Conservation (phyloP, 768 basidiomycete species). For the Amanita brunnescens region DNA sequence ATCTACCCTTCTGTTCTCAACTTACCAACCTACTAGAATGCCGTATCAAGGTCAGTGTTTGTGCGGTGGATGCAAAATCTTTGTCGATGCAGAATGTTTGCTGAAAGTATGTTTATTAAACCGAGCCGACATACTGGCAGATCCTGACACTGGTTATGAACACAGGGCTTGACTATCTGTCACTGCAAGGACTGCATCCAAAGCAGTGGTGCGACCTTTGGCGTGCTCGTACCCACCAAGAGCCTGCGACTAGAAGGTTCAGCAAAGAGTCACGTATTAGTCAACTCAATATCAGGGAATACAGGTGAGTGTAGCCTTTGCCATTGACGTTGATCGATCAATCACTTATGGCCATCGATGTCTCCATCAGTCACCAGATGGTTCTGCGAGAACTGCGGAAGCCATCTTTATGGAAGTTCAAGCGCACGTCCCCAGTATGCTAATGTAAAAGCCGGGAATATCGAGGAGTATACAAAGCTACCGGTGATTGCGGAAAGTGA, state of each 20-base stretch:
- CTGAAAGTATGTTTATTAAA: not conserved
- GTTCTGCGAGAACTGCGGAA: no score
- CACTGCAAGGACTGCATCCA: constrained; percentile 4
- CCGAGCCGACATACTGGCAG: no score
- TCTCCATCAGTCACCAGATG: no score
- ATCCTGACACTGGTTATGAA: not conserved
- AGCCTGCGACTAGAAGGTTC: not conserved
- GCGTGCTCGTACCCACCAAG: not conserved
- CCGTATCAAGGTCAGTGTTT: not conserved
- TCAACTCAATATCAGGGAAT: not conserved
- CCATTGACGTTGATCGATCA: not conserved
- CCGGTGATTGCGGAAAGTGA: not conserved
- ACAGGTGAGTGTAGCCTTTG: not conserved
- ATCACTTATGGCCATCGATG: not conserved
- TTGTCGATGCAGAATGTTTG: not conserved
- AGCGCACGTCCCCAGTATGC: not conserved
- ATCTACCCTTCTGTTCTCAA: no score
- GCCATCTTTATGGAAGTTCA: not conserved
- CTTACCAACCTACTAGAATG: not conserved
- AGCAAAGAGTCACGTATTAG: not conserved
- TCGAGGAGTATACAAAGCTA: constrained; percentile 1
- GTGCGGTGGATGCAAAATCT: not conserved
- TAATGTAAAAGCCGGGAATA: not conserved
- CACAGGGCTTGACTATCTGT: not conserved
- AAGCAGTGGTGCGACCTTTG: not conserved